A percentile compares a stretch with the other conserved stretches of the same genome.
Evolutionary conservation across 306 rosid species (phyloP).

Genomic region (Amphicarpaea edgeworthii): DNA sequence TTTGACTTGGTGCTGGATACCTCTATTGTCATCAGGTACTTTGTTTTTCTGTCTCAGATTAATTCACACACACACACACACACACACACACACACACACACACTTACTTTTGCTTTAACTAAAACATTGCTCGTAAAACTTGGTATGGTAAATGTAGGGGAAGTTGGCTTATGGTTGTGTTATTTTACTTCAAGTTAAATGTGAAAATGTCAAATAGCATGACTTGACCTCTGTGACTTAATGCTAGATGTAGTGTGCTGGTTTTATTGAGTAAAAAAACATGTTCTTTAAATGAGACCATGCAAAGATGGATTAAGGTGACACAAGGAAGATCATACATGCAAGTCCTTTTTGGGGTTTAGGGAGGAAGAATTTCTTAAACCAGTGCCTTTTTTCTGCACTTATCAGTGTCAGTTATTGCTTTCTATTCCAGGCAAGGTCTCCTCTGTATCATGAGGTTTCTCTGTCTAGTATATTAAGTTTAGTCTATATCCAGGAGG

Average conservation of each 20-base stretch:
- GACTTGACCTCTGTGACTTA: background rate
- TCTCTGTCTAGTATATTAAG: too few relatives aligned
- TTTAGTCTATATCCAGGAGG: too few relatives aligned
- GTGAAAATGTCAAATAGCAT: constrained; percentile 13
- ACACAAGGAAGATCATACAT: constrained; percentile 1
- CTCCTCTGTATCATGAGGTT: too few relatives aligned
- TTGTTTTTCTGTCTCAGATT: constrained; percentile 1
- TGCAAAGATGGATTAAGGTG: constrained; percentile 13
- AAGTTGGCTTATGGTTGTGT: background rate
- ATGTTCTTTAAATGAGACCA: constrained; percentile 13
- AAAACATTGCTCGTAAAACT: constrained; percentile 1
- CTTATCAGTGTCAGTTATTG: background rate
- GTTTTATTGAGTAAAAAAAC: constrained; percentile 12
- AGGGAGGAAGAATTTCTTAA: constrained; percentile 9
- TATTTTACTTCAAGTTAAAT: constrained; percentile 1
- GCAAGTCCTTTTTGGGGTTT: background rate
- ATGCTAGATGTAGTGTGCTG: constrained; percentile 33
- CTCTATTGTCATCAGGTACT: constrained; percentile 93
- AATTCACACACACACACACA: background rate
- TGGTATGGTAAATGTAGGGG: constrained; percentile 7
- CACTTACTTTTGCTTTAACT: background rate
- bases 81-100: too few relatives aligned
- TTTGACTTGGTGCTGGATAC: constrained; percentile 87
- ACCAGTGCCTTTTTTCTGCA: background rate
- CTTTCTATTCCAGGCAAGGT: too few relatives aligned